Percentiles rank a stretch among this genome's conserved stretches.
phyloP scores from a whole-genome alignment of 768 basidiomycete species.

The Tulasnella sp. region DNA sequence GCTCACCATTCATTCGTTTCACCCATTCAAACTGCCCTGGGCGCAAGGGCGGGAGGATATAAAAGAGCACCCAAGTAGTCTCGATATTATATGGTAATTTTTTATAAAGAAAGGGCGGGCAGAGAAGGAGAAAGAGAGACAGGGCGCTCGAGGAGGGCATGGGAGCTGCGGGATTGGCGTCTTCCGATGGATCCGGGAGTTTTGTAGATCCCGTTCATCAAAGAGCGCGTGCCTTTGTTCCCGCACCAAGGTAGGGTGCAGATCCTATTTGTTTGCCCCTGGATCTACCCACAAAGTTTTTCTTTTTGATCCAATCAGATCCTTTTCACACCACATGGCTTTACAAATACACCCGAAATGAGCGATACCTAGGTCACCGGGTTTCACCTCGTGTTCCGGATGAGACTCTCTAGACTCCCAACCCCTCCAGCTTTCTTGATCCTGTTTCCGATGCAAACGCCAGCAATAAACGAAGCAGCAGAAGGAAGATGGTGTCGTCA shows the following conservation, averaged over 20 bases:
- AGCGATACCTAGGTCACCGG: not conserved
- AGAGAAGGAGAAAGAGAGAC: not conserved
- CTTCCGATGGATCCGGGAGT: not conserved
- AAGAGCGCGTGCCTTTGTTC: not conserved
- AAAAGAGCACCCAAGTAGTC: too few species aligned
- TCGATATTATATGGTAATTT: too few species aligned
- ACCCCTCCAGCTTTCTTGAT: slow-evolving; percentile 23
- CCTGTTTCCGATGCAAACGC: not conserved
- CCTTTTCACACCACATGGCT: not conserved
- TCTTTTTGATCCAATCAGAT: not conserved
- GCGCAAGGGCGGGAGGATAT: too few species aligned
- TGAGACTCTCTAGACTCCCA: not conserved
- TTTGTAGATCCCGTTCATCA: not conserved
- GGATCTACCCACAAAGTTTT: not conserved
- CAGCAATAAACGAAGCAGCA: not conserved
- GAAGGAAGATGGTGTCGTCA: not conserved
- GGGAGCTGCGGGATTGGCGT: not conserved
- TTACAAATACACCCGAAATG: not conserved
- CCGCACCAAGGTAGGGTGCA: not conserved
- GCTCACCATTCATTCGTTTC: too few species aligned
- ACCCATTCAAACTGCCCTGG: too few species aligned
- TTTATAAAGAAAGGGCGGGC: not conserved
- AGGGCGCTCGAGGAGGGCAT: not conserved
- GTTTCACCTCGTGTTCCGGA: not conserved
- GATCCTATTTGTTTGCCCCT: not conserved